Conservation (phyloP, 345 rosid genomes). For the Salix viminalis region DNA sequence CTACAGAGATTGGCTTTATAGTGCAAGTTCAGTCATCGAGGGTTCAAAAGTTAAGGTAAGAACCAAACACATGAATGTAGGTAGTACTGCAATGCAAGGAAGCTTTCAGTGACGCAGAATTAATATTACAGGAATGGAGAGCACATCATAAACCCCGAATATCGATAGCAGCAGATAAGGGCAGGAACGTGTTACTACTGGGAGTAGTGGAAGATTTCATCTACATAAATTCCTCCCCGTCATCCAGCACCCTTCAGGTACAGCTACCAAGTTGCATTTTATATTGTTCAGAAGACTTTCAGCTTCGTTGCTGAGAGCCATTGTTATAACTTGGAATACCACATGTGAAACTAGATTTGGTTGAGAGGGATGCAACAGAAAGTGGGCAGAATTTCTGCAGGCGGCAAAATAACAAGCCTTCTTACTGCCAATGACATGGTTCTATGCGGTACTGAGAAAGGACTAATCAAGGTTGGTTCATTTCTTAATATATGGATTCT, state of each 20-base stretch:
- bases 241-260: slow-evolving; percentile 75
- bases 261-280: neutral
- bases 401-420: slow-evolving; percentile 84
- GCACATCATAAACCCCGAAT: slow-evolving; percentile 51
- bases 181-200: slow-evolving; percentile 50
- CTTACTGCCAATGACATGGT: slow-evolving; percentile 70
- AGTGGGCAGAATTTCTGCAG: slow-evolving; percentile 85
- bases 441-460: slow-evolving; percentile 81
- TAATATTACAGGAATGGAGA: slow-evolving; percentile 64
- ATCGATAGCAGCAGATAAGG: slow-evolving; percentile 48
- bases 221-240: slow-evolving; percentile 67
- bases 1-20: slow-evolving; percentile 80
- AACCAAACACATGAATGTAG: neutral
- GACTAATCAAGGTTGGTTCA: slow-evolving; percentile 65
- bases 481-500: neutral
- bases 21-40: slow-evolving; percentile 58
- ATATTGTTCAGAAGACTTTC: no score
- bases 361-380: slow-evolving; percentile 71
- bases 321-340: neutral
- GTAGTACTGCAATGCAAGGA: neutral
- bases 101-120: slow-evolving; percentile 6
- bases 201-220: slow-evolving; percentile 85
- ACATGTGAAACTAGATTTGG: slow-evolving; percentile 58
- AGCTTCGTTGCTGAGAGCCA: neutral
- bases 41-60: slow-evolving; percentile 71